Percentiles rank a stretch among this genome's conserved stretches.
Evolutionary conservation across 2,329 filamentous ascomycete species (phyloP).

Genomic region (Penicillium frequentans): DNA sequence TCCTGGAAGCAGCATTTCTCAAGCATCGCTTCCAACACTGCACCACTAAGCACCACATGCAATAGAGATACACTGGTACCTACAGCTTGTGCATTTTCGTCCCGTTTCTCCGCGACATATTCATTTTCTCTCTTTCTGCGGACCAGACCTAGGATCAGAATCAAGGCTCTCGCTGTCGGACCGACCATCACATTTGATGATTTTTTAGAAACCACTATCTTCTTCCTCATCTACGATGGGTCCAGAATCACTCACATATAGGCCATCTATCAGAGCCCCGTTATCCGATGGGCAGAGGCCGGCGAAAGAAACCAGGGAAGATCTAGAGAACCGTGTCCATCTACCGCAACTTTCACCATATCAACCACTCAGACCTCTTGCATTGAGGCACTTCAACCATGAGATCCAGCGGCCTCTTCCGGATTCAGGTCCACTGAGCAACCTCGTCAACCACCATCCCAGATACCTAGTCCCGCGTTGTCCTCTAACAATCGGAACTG

Average conservation of each 20-base stretch:
- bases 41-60: not conserved
- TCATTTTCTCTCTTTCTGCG: not conserved
- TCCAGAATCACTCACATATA: not conserved
- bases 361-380: not conserved
- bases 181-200: not conserved
- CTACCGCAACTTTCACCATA: not conserved
- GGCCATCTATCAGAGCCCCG: not conserved
- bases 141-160: too few relatives aligned
- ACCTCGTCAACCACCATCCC: not conserved
- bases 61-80: not conserved
- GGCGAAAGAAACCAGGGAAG: not conserved
- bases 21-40: not conserved
- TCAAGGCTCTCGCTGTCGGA: not conserved
- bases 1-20: not conserved
- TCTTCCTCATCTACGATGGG: not conserved
- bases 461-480: not conserved
- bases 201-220: not conserved
- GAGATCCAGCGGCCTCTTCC: not conserved
- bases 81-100: not conserved
- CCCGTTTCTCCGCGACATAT: not conserved
- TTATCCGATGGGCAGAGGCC: not conserved
- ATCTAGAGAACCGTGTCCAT: not conserved
- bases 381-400: not conserved
- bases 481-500: not conserved
- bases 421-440: not conserved